Evolutionary conservation across 2,329 filamentous ascomycete genomes (phyloP).

Genomic region (Tolypocladium endophyticum): DNA sequence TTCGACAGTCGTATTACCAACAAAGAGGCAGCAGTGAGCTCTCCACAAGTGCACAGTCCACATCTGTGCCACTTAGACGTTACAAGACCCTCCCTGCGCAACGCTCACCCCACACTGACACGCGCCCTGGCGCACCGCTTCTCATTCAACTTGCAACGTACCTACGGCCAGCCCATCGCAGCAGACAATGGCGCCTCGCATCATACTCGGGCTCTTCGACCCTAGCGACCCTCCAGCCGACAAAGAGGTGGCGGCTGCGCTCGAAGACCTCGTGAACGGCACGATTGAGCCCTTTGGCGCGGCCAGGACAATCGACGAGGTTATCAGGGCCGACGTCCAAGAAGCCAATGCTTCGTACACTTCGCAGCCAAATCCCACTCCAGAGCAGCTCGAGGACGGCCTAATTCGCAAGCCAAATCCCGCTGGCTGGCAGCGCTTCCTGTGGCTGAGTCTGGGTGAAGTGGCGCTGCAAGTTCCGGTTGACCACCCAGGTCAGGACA

Average conservation of each 20-base stretch:
- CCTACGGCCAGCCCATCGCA: neutral
- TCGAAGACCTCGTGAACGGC: neutral
- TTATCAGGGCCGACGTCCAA: neutral
- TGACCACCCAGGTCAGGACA: neutral
- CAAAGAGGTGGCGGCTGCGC: neutral
- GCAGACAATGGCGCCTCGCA: neutral
- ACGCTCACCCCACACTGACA: neutral
- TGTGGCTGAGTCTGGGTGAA: neutral
- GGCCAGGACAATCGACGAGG: neutral
- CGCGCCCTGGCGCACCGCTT: neutral
- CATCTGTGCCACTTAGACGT: neutral
- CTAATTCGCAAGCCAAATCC: neutral
- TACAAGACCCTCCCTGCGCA: neutral
- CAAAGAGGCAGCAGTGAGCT: neutral
- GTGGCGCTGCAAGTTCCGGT: neutral
- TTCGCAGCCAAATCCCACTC: neutral
- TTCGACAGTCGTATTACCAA: neutral
- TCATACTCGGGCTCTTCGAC: neutral
- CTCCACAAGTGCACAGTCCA: neutral
- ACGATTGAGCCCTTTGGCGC: neutral
- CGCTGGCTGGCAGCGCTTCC: neutral
- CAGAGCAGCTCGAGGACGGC: neutral
- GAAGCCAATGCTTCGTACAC: neutral
- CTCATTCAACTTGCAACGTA: neutral
- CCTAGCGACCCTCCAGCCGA: neutral